Base-by-base conservation (phyloP, 805 yeast species). In the Saturnispora mendoncae region DNA sequence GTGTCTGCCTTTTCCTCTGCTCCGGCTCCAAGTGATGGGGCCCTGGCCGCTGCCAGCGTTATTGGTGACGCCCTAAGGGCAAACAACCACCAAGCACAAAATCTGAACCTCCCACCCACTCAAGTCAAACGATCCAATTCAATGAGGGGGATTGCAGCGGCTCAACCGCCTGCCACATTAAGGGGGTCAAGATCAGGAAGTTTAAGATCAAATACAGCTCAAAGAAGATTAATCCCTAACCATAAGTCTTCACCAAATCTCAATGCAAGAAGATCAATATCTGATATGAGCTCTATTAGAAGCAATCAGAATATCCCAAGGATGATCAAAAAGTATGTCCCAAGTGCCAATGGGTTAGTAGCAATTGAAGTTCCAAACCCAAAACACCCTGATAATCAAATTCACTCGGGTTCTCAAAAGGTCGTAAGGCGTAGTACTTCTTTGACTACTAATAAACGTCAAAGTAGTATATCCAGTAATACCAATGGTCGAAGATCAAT, bases 331-430 rank as follows among this genome's bases (percentile, higher is more conserved):
- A 79, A 75, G 47, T 82, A 81, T 61, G 69, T 82, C 35, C 90
- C 92, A 2, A 79, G 86, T 2, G 78, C 84, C 3, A 69, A 74
- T 50, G 92, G 92, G 12, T 66, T 82, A 42, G 72, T 78, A 38
- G 68, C 80, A 8, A 65, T 82, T 4, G 88, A 82, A 50, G 87
- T 82, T 3, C 84, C 86, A 0, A 70, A 68, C 10, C 50, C 53
- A 6, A 38, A 43, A 19, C 46, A 47, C 36, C 51, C 44, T 15
- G 45, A 46, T 18, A 34, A 27, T 33, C 28, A 20, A 27, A 28
- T n/a, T n/a, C n/a, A n/a, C n/a, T n/a, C n/a, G n/a, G n/a, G n/a
- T n/a, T n/a, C n/a, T n/a, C n/a, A n/a, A n/a, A n/a, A n/a, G n/a
- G n/a, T n/a, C n/a, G n/a, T n/a, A 29, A 29, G 26, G 12, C 31